These are phyloP conservation scores for Eremochloa ophiuroides DNA, from an alignment of 176 grass and related monocot species.

Conservation along the genomic window DNA sequence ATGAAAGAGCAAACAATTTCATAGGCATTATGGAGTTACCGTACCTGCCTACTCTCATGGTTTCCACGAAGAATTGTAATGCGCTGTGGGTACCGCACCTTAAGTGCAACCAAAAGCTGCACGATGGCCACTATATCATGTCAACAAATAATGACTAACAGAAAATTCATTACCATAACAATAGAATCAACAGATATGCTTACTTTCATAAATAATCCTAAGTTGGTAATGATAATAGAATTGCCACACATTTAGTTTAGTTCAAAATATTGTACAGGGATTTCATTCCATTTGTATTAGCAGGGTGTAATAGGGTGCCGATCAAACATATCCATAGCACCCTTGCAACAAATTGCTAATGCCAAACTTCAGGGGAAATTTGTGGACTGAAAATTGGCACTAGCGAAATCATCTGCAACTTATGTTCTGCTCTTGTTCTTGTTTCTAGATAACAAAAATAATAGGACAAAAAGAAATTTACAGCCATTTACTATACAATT, in stretches of 20 bases:
- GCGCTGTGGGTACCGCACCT: constrained; percentile 78
- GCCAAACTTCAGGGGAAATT: not conserved
- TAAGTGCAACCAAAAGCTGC: constrained; percentile 88
- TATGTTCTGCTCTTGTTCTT: not conserved
- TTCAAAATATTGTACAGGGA: not conserved
- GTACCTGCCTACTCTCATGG: constrained; percentile 80
- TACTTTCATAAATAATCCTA: not conserved
- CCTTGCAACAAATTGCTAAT: not conserved
- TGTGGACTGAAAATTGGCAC: not conserved
- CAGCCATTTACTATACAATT: not conserved
- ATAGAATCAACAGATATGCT: not conserved
- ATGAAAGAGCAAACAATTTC: not conserved
- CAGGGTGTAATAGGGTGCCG: not conserved
- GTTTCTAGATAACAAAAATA: not conserved
- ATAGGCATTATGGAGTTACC: not conserved
- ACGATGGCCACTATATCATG: not conserved
- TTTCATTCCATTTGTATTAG: not conserved
- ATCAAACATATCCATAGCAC: not conserved
- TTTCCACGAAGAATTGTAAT: constrained; percentile 93
- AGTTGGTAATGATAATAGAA: not conserved
- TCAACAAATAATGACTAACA: not conserved
- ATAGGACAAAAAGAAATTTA: not conserved
- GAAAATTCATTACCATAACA: not conserved
- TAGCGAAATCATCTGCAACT: not conserved
- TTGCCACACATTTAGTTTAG: not conserved